Evolutionary conservation across 78 protist species (phyloP), one percentile per base, ranked within the genome.

Genomic region (slime mould (Dictyostelium discoideum)): DNA sequence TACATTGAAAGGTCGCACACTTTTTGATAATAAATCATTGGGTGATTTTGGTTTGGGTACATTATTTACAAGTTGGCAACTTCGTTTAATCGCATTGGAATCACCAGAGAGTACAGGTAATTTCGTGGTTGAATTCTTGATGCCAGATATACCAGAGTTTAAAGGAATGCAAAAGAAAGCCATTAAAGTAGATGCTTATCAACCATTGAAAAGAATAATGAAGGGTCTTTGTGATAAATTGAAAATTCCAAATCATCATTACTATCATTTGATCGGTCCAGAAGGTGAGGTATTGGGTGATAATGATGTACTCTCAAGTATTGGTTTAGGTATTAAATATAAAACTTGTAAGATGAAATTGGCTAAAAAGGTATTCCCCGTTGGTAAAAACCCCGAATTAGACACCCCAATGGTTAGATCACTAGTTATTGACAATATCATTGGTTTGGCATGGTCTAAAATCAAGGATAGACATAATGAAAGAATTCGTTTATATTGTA

Each of bases 101-200:
- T 69, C 78, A 48, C 94, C 94, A 39, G 94, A 89, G 22, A 67
- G 42, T 18, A 89, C 94, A 1, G 94, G 94, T 46, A 89, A 89
- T 44, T 89, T 89, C 73, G 94, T 89, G 0, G 94, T 89, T 5
- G 94, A 89, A 48, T 89, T 89, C 40, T 32, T 37, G 18, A 65
- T 89, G 83, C 94, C 94, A 39, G 82, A 89, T 57, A 54, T 81
- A 26, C 94, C 94, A 80, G 94, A 89, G 29, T 89, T 89, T 20
- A 89, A 89, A 32, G 87, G 87, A 14, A 89, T 89, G 94, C 94
- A 89, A 69, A 89, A 89, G 82, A 89, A 89, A 48, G 86, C 94
- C 7, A 80, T 89, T 8, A 89, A 89, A 81, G 94, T 89, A 11
- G 94, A 89, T 69, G 94, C 94, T 10, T 89, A 89, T 67, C 94